Evolutionary conservation across 495 filamentous ascomycete genomes (phyloP).

Genomic region (Symbiotaphrina buchneri): DNA sequence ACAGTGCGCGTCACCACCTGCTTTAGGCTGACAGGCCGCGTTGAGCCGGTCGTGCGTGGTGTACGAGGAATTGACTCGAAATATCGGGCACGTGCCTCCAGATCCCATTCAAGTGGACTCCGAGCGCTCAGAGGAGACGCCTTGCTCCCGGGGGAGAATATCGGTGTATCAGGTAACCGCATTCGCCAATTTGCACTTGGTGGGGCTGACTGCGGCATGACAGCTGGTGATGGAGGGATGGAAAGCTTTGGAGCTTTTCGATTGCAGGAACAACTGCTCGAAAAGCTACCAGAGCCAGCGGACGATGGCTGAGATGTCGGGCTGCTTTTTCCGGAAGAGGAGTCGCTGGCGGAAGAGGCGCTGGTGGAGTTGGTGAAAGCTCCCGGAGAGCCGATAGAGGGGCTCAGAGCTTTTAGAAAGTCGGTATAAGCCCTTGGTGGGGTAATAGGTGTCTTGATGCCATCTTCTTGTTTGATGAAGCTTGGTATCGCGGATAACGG

Average conservation of each 20-base stretch:
- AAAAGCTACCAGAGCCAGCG: conserved; percentile 11
- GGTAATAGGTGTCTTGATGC: conserved; percentile 66
- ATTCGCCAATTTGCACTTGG: conserved; percentile 19
- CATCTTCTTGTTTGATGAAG: conserved; percentile 28
- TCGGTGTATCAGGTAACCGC: conserved; percentile 36
- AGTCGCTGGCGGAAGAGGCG: too few species aligned
- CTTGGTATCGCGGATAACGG: conserved; percentile 27
- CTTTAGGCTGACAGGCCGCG: conserved; percentile 20
- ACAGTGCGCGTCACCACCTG: conserved; percentile 60
- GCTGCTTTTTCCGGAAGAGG: conserved; percentile 17
- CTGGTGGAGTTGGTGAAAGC: conserved; percentile 8
- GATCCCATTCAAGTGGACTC: conserved; percentile 38
- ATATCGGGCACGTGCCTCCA: conserved; percentile 25
- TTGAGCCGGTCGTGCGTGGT: conserved; percentile 15
- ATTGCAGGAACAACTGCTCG: conserved; percentile 24
- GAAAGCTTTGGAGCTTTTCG: conserved; percentile 21
- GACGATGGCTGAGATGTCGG: conserved; percentile 10
- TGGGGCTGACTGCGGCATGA: conserved; percentile 33
- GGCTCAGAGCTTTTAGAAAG: conserved; percentile 53
- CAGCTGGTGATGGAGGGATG: conserved; percentile 18
- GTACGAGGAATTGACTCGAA: too few species aligned
- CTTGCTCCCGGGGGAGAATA: conserved; percentile 17
- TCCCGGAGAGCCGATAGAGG: neutral
- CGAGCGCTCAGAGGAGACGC: conserved; percentile 24
- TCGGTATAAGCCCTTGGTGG: conserved; percentile 80